Conservation (phyloP, 371 early-diverging fungal species). For the Apophysomyces ossiformis region DNA sequence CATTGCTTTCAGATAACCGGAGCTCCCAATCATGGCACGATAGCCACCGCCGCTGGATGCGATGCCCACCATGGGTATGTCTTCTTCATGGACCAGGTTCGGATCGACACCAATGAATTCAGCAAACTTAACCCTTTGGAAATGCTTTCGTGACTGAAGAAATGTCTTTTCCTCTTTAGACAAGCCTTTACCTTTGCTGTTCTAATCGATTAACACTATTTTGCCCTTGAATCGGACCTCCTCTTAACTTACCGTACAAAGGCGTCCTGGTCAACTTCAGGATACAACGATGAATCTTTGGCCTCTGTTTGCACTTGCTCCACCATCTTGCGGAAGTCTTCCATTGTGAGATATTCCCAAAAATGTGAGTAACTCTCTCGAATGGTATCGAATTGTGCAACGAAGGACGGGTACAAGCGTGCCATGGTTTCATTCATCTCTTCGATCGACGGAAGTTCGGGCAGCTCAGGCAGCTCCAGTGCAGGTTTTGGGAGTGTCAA, state of each 20-base stretch:
- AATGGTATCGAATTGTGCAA: conserved; percentile 18
- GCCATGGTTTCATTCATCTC: conserved; percentile 17
- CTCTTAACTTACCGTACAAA: conserved; percentile 20
- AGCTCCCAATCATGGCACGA: conserved; percentile 71
- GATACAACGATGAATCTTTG: conserved; percentile 16
- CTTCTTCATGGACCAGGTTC: conserved; percentile 48
- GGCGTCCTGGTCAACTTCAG: conserved; percentile 27
- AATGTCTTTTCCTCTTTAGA: conserved; percentile 49
- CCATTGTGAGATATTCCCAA: conserved; percentile 24
- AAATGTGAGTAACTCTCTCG: conserved; percentile 18
- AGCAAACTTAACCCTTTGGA: conserved; percentile 56
- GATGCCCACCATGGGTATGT: conserved; percentile 60
- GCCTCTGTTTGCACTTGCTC: conserved; percentile 16
- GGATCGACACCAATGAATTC: conserved; percentile 61
- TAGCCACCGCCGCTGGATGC: conserved; percentile 77
- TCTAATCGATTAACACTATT: neutral
- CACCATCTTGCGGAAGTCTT: conserved; percentile 22
- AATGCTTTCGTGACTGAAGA: conserved; percentile 38
- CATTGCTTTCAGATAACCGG: conserved; percentile 63
- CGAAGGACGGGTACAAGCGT: conserved; percentile 17
- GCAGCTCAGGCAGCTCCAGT: conserved; percentile 20
- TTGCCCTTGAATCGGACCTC: neutral
- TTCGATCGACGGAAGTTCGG: conserved; percentile 17
- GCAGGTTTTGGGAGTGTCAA: neutral
- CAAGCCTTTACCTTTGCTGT: conserved; percentile 27